Base-by-base conservation (phyloP, 75 land plant species). In the Sequoia sempervirens region DNA sequence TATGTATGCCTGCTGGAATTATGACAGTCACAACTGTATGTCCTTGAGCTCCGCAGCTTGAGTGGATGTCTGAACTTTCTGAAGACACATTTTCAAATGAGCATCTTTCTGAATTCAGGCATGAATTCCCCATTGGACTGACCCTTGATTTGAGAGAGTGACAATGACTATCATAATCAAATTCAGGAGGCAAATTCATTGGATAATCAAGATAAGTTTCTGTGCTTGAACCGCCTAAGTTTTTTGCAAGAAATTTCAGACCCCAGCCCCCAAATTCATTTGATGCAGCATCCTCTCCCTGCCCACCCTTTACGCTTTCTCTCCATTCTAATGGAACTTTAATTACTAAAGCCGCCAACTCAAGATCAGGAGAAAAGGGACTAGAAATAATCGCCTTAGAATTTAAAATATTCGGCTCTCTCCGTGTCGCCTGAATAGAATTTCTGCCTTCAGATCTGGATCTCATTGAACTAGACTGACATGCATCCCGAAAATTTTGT, bases 1-100 rank as follows among this genome's bases (percentile, higher is more conserved):
- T 83, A 87, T 95, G 97, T 81, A 83, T 83, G 9, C 91, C 97
- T 80, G 86, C 88, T 78, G 97, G 97, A 52, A 95, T 83, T 32
- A 95, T 88, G 23, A 89, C 90, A 0, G 83, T 85, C 13, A 88
- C 76, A 78, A 85, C 79, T 52, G 64, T 50, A 45, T 69, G 18
- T 32, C 68, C 36, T 81, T 47, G 28, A 76, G 34, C 30, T 40
- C 37, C 38, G 5, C 81, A 40, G 30, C 45, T 52, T 23, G 36
- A 40, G 17, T 32, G 30, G 30, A 37, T 84, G 54, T 45, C 47
- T 41, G 73, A 23, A 82, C 46, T 64, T 41, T 82, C 83, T 68
- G 46, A 82, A 53, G 37, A 15, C 10, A 40, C 82, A 20, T 81
- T 7, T 52, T 28, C 61, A 50, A 54, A 53, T 54, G 61, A 81